Evolutionary conservation across 106 monocot genomes (phyloP), one percentile per base, ranked within the genome.

Genomic region (Alisma plantagoaquatica): DNA sequence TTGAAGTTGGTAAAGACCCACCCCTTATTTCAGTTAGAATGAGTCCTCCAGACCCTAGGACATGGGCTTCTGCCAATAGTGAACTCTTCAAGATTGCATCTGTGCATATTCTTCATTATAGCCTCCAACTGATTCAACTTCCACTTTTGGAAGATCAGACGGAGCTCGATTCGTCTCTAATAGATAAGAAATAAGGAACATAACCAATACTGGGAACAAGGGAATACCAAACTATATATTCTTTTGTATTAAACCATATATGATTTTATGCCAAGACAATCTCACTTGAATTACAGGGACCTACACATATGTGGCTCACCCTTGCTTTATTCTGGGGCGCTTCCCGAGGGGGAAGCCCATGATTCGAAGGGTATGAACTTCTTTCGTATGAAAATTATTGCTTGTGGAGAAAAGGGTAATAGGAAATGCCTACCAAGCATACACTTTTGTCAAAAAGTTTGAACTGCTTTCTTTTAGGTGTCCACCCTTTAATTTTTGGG

Each of bases 1-100:
- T 53, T 5, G 27, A 53, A 53, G 52, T 59, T 59, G 42, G 42
- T 59, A 59, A 59, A 59, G 58, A 59, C 58, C n/a, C 58, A 59
- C 58, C 58, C 56, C 58, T 43, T 59, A 24, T 59, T 59, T 22
- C 7, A 59, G 23, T 43, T n/a, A 59, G 41, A 59, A 59, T 59
- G 58, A 59, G 21, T 59, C 42, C 35, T n/a, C 42, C 23, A 24
- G 58, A 56, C 55, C 12, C 23, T 23, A 24, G 41, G 58, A 59
- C 42, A 59, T 59, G 41, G 41, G 58, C 58, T 43, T 41, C 42
- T 23, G 41, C 58, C 58, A 43, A 59, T 24, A 42, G 42, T 59
- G 42, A 59, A 59, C 42, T 43, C 7, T 14, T 14, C 35, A 38
- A 14, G 35, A 38, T 38, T 14, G 35, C 35, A 38, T 38, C 35